Evolutionary conservation across 495 filamentous ascomycete genomes (phyloP), one percentile per base, ranked within the genome.

Genomic region (Penicillium goetzii): DNA sequence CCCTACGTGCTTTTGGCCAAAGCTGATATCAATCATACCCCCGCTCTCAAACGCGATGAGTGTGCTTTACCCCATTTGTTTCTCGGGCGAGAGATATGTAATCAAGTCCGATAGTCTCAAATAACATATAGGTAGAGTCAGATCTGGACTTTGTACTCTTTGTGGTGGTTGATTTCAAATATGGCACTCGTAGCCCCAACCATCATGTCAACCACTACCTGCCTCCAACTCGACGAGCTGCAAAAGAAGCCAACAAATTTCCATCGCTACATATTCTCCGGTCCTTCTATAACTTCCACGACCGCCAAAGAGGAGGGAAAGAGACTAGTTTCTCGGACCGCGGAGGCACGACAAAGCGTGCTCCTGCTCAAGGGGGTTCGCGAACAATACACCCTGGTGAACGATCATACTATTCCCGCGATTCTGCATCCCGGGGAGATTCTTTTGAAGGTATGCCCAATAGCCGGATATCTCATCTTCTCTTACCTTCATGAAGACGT

Each of bases 321-420:
- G 14, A n/a, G 45, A 1, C 25, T 26, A 12, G 45, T 36, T 8
- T 45, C 61, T 4, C 57, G 55, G 32, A 54, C 56, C 26, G 40
- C 47, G 34, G 53, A 58, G 6, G 41, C 65, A 47, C 74, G 60
- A 9, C 78, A 81, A 45, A 68, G 65, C 11, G 78, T 73, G 0
- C 61, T 81, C 15, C 62, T 81, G 19, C 62, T 81, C 1, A 72
- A 78, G 36, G 75, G 66, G 25, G 65, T 69, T 36, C 72, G 69
- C 7, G 72, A 81, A 61, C 75, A 74, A 60, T 81, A 81, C 56
- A 72, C 77, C 28, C 59, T 81, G 50, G 78, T 80, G 21, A 62
- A 70, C 25, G 72, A 83, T 59, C 82, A 88, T 67, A 71, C 74
- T 26, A 76, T 88, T 36, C 85, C 86, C 17, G 68, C 71, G 1